A percentile compares a stretch with the other conserved stretches of the same genome.
phyloP scores from a whole-genome alignment of 2,329 filamentous ascomycete species.

The Pseudogymnoascus pannorum region DNA sequence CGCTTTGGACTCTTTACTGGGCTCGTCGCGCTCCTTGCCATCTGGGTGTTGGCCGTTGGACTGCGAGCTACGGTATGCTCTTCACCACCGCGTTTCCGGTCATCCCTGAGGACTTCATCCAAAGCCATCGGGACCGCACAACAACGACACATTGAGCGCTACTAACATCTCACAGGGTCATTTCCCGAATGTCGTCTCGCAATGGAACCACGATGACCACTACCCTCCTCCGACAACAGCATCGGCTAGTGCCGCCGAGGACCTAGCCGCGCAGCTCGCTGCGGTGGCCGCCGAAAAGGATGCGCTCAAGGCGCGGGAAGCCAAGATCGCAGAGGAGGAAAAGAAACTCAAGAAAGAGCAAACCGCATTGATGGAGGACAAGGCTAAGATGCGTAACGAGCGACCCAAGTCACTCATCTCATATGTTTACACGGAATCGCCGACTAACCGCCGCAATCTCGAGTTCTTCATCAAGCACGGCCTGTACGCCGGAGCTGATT shows the following conservation, averaged over 20 bases:
- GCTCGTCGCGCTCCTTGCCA: constrained; percentile 1
- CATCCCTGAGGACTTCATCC: neutral
- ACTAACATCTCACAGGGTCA: neutral
- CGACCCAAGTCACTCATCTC: constrained; percentile 5
- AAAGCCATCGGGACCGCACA: neutral
- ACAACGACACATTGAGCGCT: neutral
- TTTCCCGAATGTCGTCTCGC: constrained; percentile 2
- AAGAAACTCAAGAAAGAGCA: neutral
- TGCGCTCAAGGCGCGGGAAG: neutral
- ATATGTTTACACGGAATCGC: constrained; percentile 13
- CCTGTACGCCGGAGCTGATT: constrained; percentile 9
- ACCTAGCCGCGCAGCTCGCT: neutral
- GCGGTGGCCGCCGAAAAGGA: neutral
- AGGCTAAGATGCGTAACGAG: neutral
- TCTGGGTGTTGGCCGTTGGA: neutral
- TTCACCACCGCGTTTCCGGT: neutral
- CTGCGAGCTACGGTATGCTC: neutral
- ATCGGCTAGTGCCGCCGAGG: neutral
- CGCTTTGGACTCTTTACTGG: constrained; percentile 5
- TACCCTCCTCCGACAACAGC: neutral
- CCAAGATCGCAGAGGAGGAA: neutral
- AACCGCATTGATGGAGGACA: neutral
- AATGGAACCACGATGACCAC: constrained; percentile 5
- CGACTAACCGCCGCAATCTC: constrained; percentile 5
- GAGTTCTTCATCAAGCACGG: constrained; percentile 12